phyloP scores from a whole-genome alignment of 768 basidiomycete genomes.

The Hericium erinaceus region DNA sequence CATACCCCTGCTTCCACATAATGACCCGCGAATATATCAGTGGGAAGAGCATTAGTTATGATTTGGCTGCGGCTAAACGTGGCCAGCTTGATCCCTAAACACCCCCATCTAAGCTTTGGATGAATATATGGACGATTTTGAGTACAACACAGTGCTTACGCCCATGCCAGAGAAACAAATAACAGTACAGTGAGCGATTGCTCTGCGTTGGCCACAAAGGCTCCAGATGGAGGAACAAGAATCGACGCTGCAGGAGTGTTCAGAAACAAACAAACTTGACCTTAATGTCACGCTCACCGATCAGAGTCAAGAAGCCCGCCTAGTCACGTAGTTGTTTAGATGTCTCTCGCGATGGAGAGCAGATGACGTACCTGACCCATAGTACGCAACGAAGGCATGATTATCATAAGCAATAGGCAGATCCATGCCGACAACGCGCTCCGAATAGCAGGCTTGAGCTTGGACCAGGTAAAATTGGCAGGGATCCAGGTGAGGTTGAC shows the following conservation, averaged over 20 bases:
- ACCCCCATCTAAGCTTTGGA: constrained; percentile 42
- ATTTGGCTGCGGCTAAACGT: constrained; percentile 41
- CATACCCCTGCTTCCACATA: constrained; percentile 44
- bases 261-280: neutral
- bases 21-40: constrained; percentile 36
- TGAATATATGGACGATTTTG: neutral
- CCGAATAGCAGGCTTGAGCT: constrained; percentile 54
- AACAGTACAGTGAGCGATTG: constrained; percentile 48
- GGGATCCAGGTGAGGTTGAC: constrained; percentile 43
- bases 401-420: constrained; percentile 46
- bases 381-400: constrained; percentile 35
- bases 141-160: constrained; percentile 20
- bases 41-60: constrained; percentile 27
- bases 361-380: constrained; percentile 47
- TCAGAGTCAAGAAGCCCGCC: constrained; percentile 58
- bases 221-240: constrained; percentile 58
- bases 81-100: constrained; percentile 56
- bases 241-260: constrained; percentile 37
- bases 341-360: neutral
- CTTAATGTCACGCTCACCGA: constrained; percentile 29
- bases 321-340: constrained; percentile 16
- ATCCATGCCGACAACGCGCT: constrained; percentile 57
- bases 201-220: constrained; percentile 60
- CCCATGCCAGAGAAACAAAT: constrained; percentile 46
- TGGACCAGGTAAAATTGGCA: constrained; percentile 46